These are phyloP conservation scores for Xanthoconium purpureum DNA, from an alignment of 768 basidiomycete genomes.

Conservation along the genomic window DNA sequence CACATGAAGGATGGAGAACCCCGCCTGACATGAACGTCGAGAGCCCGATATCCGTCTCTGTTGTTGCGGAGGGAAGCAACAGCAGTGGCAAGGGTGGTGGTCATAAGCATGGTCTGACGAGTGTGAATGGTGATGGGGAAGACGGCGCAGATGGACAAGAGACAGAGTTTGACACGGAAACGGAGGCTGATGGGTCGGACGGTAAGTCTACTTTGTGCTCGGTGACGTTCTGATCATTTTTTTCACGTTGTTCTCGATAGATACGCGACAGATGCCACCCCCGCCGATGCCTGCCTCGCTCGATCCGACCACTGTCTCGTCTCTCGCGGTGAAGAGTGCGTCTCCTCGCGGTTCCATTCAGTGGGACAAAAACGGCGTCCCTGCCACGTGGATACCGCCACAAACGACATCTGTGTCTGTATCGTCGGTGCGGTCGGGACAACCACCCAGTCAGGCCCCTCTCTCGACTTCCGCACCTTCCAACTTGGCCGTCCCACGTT, in stretches of 20 bases:
- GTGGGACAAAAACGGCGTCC: conserved; percentile 13
- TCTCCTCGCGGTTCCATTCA: conserved; percentile 20
- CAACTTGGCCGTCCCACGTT: background rate
- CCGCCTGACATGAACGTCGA: conserved; percentile 18
- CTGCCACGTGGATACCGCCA: conserved; percentile 13
- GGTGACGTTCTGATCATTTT: background rate
- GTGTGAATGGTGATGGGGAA: conserved; percentile 7
- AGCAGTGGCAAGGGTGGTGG: background rate
- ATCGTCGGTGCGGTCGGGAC: conserved; percentile 1
- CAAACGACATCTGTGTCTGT: conserved; percentile 4
- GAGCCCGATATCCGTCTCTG: conserved; percentile 16
- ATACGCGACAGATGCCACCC: conserved; percentile 46
- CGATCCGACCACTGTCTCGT: conserved; percentile 39
- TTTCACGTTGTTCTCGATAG: conserved; percentile 22
- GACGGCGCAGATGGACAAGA: conserved; percentile 25
- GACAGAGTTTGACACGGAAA: conserved; percentile 33
- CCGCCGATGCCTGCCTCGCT: conserved; percentile 47
- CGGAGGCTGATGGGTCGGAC: conserved; percentile 24
- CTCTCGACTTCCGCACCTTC: background rate
- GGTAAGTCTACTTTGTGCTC: conserved; percentile 14
- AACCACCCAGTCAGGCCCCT: conserved; percentile 4
- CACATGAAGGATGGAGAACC: conserved; percentile 24
- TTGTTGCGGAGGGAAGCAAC: conserved; percentile 1
- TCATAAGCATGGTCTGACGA: background rate
- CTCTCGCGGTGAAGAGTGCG: conserved; percentile 19